These are phyloP conservation scores for Cutaneotrichosporon dermatis DNA, from an alignment of 1,284 basidiomycete genomes.

Conservation along the genomic window DNA sequence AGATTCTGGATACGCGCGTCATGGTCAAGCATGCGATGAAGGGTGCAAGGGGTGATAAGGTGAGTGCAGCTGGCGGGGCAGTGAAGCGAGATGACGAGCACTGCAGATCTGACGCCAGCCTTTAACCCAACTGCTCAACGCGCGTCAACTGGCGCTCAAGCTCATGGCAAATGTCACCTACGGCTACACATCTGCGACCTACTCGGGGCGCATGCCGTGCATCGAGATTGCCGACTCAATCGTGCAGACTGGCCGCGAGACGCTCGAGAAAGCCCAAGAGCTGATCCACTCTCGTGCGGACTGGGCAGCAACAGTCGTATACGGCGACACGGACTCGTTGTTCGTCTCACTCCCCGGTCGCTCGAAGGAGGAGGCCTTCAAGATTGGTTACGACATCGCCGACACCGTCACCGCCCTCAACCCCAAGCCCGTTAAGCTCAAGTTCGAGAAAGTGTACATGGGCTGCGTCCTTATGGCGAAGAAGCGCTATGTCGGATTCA, in stretches of 20 bases:
- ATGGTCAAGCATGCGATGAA: slow-evolving; percentile 98
- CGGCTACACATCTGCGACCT: slow-evolving; percentile 89
- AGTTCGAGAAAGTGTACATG: slow-evolving; percentile 97
- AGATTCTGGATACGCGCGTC: slow-evolving; percentile 90
- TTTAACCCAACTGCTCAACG: slow-evolving; percentile 69
- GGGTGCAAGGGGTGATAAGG: slow-evolving; percentile 67
- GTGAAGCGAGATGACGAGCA: no score
- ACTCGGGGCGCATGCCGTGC: slow-evolving; percentile 94
- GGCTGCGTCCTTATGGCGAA: slow-evolving; percentile 92
- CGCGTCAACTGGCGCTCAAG: slow-evolving; percentile 81
- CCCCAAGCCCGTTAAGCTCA: slow-evolving; percentile 86
- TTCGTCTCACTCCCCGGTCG: slow-evolving; percentile 85
- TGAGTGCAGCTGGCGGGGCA: no score
- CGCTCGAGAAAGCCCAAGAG: slow-evolving; percentile 86
- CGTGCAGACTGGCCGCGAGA: slow-evolving; percentile 92
- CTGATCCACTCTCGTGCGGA: slow-evolving; percentile 69
- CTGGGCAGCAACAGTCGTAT: slow-evolving; percentile 90
- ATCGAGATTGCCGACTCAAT: slow-evolving; percentile 98
- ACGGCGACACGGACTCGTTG: slow-evolving; percentile 96
- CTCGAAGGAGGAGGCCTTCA: slow-evolving; percentile 88
- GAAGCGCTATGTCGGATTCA: slow-evolving; percentile 95
- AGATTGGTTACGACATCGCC: slow-evolving; percentile 86
- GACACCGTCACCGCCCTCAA: slow-evolving; percentile 80
- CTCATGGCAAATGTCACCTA: slow-evolving; percentile 84
- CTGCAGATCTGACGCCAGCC: slow-evolving; percentile 60